Percentiles rank a stretch among this genome's conserved stretches.
Conservation (phyloP, 345 rosid species). For the Eutrema yunnanense region DNA sequence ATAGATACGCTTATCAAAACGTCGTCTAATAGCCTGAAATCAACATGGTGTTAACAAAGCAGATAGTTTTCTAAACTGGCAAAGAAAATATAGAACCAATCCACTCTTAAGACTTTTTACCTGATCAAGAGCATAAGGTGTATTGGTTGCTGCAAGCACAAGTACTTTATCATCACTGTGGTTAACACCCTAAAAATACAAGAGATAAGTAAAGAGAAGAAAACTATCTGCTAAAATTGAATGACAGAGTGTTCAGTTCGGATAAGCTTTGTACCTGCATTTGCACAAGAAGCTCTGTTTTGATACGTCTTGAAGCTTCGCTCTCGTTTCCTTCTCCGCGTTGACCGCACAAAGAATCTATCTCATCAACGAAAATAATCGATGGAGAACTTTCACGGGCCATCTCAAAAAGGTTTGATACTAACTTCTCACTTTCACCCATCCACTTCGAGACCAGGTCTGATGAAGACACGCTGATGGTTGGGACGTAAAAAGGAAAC, state of each 20-base stretch:
- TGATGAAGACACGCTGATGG: constrained; percentile 75
- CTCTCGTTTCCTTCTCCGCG: constrained; percentile 97
- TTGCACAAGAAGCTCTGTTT: constrained; percentile 97
- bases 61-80: background rate
- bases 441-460: constrained; percentile 98
- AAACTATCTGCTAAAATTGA: background rate
- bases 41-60: constrained; percentile 23
- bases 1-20: constrained; percentile 95
- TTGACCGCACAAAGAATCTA: constrained; percentile 86
- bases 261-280: constrained; percentile 65
- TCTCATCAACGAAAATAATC: constrained; percentile 87
- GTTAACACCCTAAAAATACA: constrained; percentile 67
- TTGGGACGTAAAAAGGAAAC: constrained; percentile 18
- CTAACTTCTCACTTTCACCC: constrained; percentile 98
- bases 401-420: constrained; percentile 88
- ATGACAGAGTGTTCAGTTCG: background rate
- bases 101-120: constrained; percentile 22
- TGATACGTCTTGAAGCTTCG: constrained; percentile 95
- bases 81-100: constrained; percentile 9
- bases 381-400: constrained; percentile 96
- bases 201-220: constrained; percentile 1
- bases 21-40: constrained; percentile 80
- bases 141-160: constrained; percentile 91
- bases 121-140: constrained; percentile 95
- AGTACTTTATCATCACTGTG: constrained; percentile 88